phyloP scores from a whole-genome alignment of 78 protist species.

The Mantamonas sphyraenae region DNA sequence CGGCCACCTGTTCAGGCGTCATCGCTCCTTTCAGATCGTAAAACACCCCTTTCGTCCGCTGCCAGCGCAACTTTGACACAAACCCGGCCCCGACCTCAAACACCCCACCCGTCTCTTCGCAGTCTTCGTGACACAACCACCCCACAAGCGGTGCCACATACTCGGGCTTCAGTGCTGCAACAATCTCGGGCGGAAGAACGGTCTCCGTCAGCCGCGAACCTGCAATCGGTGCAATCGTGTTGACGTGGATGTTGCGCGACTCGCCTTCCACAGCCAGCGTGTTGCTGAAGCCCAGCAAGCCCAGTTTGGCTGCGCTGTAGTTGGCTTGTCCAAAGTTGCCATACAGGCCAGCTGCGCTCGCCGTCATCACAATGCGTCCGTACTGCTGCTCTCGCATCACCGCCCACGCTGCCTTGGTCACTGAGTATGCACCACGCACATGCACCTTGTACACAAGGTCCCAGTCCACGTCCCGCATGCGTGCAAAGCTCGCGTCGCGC shows the following conservation, averaged over 20 bases:
- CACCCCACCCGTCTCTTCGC: constrained; percentile 42
- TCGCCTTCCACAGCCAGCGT: constrained; percentile 71
- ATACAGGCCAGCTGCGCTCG: constrained; percentile 69
- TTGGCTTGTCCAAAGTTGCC: constrained; percentile 82
- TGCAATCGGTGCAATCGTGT: constrained; percentile 73
- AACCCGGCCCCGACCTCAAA: constrained; percentile 60
- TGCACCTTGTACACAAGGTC: constrained; percentile 58
- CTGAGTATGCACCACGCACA: constrained; percentile 51
- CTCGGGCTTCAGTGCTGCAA: constrained; percentile 57
- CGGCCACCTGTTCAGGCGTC: too few relatives aligned
- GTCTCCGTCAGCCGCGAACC: constrained; percentile 53
- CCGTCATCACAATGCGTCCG: constrained; percentile 66
- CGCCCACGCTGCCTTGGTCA: constrained; percentile 72
- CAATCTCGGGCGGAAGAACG: constrained; percentile 63
- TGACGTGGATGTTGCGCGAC: constrained; percentile 45
- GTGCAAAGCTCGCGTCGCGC: constrained; percentile 57
- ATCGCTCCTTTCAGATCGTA: too few relatives aligned
- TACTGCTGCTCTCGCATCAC: constrained; percentile 56
- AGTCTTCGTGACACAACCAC: constrained; percentile 57
- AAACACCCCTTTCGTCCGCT: constrained; percentile 44
- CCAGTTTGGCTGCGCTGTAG: constrained; percentile 68
- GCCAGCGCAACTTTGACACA: constrained; percentile 41
- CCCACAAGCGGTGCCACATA: constrained; percentile 63
- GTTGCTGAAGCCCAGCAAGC: constrained; percentile 53
- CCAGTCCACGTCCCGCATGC: constrained; percentile 74